A percentile compares a stretch with the other conserved stretches of the same genome.
phyloP scores from a whole-genome alignment of 192 early-diverging fungal genomes.

The Backusella tuberculispora region DNA sequence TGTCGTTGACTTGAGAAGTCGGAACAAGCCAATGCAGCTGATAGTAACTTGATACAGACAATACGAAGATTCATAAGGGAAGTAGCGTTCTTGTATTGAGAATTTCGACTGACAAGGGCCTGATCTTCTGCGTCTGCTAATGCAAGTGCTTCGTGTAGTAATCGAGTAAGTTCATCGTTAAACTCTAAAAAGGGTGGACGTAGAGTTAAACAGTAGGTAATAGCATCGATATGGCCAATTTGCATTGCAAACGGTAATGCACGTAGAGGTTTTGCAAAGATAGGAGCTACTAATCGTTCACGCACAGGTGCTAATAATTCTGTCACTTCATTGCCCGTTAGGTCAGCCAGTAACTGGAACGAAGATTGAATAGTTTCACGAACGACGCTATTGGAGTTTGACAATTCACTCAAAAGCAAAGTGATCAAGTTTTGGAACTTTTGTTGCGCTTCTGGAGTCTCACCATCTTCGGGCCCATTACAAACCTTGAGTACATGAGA shows the following conservation, averaged over 20 bases:
- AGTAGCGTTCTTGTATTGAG: slow-evolving; percentile 80
- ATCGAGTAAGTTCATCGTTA: slow-evolving; percentile 87
- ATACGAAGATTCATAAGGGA: slow-evolving; percentile 88
- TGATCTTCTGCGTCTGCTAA: slow-evolving; percentile 98
- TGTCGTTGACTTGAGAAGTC: slow-evolving; percentile 81
- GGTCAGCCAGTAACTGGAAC: slow-evolving; percentile 77
- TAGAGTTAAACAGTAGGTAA: slow-evolving; percentile 93
- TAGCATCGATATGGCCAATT: slow-evolving; percentile 99
- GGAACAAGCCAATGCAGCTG: slow-evolving; percentile 87
- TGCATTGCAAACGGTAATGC: slow-evolving; percentile 96
- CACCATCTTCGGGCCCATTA: slow-evolving; percentile 57
- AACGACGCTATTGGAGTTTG: slow-evolving; percentile 86
- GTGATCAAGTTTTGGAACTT: slow-evolving; percentile 82
- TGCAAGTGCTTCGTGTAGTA: slow-evolving; percentile 90
- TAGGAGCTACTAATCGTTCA: slow-evolving; percentile 86
- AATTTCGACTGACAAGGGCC: slow-evolving; percentile 82
- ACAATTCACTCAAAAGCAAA: slow-evolving; percentile 89
- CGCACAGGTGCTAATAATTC: slow-evolving; percentile 82
- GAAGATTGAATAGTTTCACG: slow-evolving; percentile 87
- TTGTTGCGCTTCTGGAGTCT: slow-evolving; percentile 49
- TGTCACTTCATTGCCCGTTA: slow-evolving; percentile 80
- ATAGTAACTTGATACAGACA: slow-evolving; percentile 95
- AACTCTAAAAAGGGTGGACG: slow-evolving; percentile 87
- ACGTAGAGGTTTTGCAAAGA: slow-evolving; percentile 96
- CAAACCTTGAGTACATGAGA: slow-evolving; percentile 76